Percentiles rank a stretch among this genome's conserved stretches.
phyloP scores from a whole-genome alignment of 2,329 filamentous ascomycete species.

The Aphanocladium album region DNA sequence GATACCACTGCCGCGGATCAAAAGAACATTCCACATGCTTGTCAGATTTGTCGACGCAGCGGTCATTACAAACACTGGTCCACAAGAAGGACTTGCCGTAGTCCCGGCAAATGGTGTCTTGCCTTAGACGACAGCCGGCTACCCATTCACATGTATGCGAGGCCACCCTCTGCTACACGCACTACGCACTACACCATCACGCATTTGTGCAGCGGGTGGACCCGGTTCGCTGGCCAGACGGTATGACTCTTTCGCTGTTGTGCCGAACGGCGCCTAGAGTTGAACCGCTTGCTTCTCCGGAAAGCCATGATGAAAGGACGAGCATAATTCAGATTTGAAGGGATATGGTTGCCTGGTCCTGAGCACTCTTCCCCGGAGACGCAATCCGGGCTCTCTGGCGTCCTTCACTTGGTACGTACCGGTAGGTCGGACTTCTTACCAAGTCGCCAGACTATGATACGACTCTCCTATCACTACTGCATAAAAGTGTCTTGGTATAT shows the following conservation, averaged over 20 bases:
- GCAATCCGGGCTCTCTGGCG: too few relatives aligned
- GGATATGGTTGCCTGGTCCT: too few relatives aligned
- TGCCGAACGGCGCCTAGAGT: neutral
- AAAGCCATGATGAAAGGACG: too few relatives aligned
- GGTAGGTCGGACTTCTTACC: neutral
- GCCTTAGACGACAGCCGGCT: constrained; percentile 5
- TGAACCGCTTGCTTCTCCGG: too few relatives aligned
- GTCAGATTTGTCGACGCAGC: constrained; percentile 2
- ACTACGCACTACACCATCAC: neutral
- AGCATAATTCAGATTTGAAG: too few relatives aligned
- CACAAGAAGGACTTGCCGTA: neutral
- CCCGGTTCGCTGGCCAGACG: neutral
- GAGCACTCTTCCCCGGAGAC: too few relatives aligned
- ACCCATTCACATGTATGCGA: neutral
- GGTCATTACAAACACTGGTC: neutral
- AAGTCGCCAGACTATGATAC: neutral
- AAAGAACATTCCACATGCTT: neutral
- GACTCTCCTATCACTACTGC: neutral
- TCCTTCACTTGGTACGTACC: too few relatives aligned
- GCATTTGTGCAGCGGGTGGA: neutral
- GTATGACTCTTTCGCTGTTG: neutral
- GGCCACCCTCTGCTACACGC: neutral
- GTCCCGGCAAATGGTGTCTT: constrained; percentile 1
- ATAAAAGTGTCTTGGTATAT: neutral
- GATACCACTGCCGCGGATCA: neutral